Percentiles rank a stretch among this genome's conserved stretches.
Evolutionary conservation across 2,329 filamentous ascomycete genomes (phyloP).

Genomic region (Fusarium tricinctum): DNA sequence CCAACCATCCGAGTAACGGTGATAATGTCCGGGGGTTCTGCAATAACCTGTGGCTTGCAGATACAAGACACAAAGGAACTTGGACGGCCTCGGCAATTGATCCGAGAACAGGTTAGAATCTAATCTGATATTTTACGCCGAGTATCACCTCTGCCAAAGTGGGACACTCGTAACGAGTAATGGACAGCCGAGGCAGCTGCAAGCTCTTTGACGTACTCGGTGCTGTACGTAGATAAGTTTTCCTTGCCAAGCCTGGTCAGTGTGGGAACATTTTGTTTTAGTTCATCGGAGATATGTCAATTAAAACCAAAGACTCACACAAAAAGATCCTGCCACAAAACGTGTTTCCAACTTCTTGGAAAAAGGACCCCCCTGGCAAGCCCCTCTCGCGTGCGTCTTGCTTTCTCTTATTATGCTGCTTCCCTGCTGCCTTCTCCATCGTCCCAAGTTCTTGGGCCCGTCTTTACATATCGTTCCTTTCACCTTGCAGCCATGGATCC

Average conservation of each 20-base stretch:
- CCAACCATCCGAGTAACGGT: background rate
- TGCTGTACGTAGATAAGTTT: too few species aligned
- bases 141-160: background rate
- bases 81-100: background rate
- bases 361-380: background rate
- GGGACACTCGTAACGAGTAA: background rate
- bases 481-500: slow-evolving; percentile 37
- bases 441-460: slow-evolving; percentile 21
- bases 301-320: background rate
- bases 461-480: slow-evolving; percentile 5
- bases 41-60: too few species aligned
- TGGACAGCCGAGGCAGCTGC: background rate
- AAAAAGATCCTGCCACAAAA: slow-evolving; percentile 16
- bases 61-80: background rate
- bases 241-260: background rate
- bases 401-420: slow-evolving; percentile 31
- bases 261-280: slow-evolving; percentile 14
- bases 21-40: background rate
- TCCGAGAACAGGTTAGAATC: background rate
- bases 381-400: slow-evolving; percentile 9
- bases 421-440: slow-evolving; percentile 14
- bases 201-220: background rate
- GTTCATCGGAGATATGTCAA: background rate
- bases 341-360: slow-evolving; percentile 7
- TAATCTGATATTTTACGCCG: background rate